Conservation (phyloP, 1,139 yeast genomes). For the Hanseniaspora sp. region DNA sequence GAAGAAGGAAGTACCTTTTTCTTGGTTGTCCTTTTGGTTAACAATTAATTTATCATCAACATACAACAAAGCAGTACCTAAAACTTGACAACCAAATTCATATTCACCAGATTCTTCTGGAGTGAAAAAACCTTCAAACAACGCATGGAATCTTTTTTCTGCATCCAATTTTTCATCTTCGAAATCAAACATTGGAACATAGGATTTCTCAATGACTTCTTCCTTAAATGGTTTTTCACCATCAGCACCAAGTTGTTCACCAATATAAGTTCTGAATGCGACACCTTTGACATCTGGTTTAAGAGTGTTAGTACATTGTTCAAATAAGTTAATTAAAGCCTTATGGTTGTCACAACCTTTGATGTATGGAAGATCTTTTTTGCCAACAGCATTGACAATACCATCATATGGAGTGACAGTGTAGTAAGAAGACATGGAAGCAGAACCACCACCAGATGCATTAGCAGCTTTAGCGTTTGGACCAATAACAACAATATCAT, state of each 20-base stretch:
- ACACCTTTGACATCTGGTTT: conserved; percentile 35
- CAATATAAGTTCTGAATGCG: conserved; percentile 19
- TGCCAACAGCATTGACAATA: conserved; percentile 29
- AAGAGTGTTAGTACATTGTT: conserved; percentile 32
- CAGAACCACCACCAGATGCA: conserved; percentile 46
- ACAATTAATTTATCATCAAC: conserved; percentile 43
- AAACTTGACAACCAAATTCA: conserved; percentile 41
- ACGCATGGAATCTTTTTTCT: conserved; percentile 34
- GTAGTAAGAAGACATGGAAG: conserved; percentile 38
- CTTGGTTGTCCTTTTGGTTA: conserved; percentile 47
- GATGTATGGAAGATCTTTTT: conserved; percentile 28
- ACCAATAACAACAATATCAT: conserved; percentile 40
- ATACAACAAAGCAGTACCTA: conserved; percentile 46
- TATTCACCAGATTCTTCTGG: conserved; percentile 42
- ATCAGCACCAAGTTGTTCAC: conserved; percentile 23
- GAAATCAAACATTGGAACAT: conserved; percentile 42
- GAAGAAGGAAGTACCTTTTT: conserved; percentile 39
- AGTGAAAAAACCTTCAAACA: conserved; percentile 37
- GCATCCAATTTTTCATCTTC: conserved; percentile 27
- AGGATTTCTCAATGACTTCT: conserved; percentile 30
- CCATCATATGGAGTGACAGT: conserved; percentile 40
- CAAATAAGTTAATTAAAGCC: conserved; percentile 29
- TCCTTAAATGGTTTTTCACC: conserved; percentile 31
- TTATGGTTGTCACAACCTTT: conserved; percentile 33
- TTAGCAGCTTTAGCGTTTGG: conserved; percentile 39